Evolutionary conservation across 352 stramenopile species (phyloP).

Genomic region (Phytophthora quininea): DNA sequence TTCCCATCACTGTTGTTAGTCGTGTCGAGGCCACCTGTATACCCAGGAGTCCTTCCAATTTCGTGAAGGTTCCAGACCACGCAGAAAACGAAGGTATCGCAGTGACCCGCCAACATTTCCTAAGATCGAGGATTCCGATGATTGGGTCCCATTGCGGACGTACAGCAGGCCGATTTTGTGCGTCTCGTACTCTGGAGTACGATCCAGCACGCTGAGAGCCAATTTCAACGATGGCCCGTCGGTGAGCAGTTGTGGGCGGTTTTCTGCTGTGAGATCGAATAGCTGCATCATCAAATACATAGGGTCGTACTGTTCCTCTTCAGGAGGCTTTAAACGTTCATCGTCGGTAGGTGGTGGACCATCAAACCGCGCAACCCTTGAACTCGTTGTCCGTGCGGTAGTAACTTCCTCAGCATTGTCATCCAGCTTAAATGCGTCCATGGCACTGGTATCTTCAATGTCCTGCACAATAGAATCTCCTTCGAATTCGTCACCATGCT

Average conservation of each 20-base stretch:
- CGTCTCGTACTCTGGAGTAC: conserved; percentile 82
- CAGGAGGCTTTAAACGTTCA: not conserved
- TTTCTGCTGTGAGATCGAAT: conserved; percentile 66
- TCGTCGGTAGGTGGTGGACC: not conserved
- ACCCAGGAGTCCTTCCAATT: conserved; percentile 71
- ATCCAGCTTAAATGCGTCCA: conserved; percentile 41
- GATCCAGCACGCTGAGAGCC: conserved; percentile 79
- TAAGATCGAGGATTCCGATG: conserved; percentile 72
- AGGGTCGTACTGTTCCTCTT: conserved; percentile 48
- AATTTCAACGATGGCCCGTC: conserved; percentile 60
- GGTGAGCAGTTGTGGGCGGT: conserved; percentile 63
- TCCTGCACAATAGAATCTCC: conserved; percentile 4
- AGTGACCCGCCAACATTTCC: conserved; percentile 71
- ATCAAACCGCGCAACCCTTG: conserved; percentile 15
- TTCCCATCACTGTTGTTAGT: conserved; percentile 72
- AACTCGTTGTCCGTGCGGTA: conserved; percentile 5
- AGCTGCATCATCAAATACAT: conserved; percentile 86
- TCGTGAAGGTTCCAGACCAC: conserved; percentile 71
- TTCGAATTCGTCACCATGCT: conserved; percentile 17
- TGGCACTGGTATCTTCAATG: conserved; percentile 12
- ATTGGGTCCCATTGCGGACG: conserved; percentile 60
- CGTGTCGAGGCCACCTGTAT: conserved; percentile 80
- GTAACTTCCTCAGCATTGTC: conserved; percentile 5
- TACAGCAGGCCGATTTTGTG: conserved; percentile 90
- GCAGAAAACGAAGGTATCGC: conserved; percentile 79